Base-by-base conservation (phyloP, 495 filamentous ascomycete genomes). In the Emericellopsis terricola region DNA sequence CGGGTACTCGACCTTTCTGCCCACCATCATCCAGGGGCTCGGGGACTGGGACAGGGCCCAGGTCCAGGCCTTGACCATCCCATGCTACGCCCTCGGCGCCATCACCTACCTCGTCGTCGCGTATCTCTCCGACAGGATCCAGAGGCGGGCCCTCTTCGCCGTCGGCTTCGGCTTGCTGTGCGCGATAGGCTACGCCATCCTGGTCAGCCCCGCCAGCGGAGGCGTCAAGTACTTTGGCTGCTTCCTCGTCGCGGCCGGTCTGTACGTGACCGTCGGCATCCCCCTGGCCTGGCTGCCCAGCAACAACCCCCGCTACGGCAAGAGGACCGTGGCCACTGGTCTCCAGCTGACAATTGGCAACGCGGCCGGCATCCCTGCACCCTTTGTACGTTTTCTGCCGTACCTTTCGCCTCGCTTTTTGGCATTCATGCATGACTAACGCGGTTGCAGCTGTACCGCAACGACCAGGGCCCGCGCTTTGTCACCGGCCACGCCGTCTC, bases 1-100 rank as follows among this genome's bases (percentile, higher is more conserved):
- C 34, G 69, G 70, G 20, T 71, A 71, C 52, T 63, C 56, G 34
- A 73, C 67, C 6, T 76, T 76, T 43, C 38, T 74, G 15, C 71
- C 70, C 1, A 61, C 62, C 1, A 72, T 74, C 29, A 47, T 76
- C 33, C 41, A 54, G 29, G 56, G 54, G 8, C 56, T 74, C 40
- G 67, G 64, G 0, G 23, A 26, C 23, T 69, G 68, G 37, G 40
- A 53, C 31, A 59, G 54, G 9, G 44, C 68, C 14, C 55, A 65
- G 37, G 43, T 42, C n/a, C 47, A 62, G 24, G 51, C 52, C 17
- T 43, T 62, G 3, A 59, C 52, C 13, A 54, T 59, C 24, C 57
- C 57, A 1, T 47, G 54, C 19, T 62, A 57, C 39, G 28, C 54
- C 13, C 35, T 45, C 21, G 53, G 53, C 14, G 50, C 60, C 40